Base-by-base conservation (phyloP, 148 eudicot genomes). In the Linanthus parryae region DNA sequence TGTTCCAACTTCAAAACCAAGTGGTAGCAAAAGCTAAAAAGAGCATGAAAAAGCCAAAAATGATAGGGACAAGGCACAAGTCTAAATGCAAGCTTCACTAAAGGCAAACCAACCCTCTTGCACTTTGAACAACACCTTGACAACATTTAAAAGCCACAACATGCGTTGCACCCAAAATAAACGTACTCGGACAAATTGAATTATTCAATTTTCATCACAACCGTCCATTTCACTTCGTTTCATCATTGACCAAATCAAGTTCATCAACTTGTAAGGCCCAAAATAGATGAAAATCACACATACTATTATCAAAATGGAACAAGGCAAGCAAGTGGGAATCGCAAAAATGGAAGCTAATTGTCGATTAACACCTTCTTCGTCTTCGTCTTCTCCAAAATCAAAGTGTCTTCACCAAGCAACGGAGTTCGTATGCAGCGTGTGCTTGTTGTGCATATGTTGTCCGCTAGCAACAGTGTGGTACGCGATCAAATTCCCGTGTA, bases 381-480 rank as follows among this genome's bases (percentile, higher is more conserved):
- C 23, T 54, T 40, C 58, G 25, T 54, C 40, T 26, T 16, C 35
- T 27, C 39, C 55, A 29, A 41, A 64, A 29, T 26, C 56, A n/a
- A 26, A 28, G 23, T 44, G 22, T 19, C 26, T 53, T 37, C 12
- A 29, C 10, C 41, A 43, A 42, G 57, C 62, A 23, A 38, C 26
- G 7, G 67, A 61, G 30, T 43, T 55, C 4, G 30, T 47, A 8
- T 72, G 76, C 52, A 62, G 52, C 16, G 62, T 18, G 2, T 72
- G 77, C 48, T 35, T 65, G 5, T 17, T 72, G 17, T 72, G 69
- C 34, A 58, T 72, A 11, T 72, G 63, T 35, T 72, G 72, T 43
- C 77, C 77, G 3, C 29, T 72, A 2, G 36, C 68, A 2, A 3
- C 49, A 1, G 52, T 33, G 11, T 72, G 72, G 69, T 63, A 65